Evolutionary conservation across 2,329 filamentous ascomycete species (phyloP), one percentile per base, ranked within the genome.

Genomic region (Epichloe sp.): DNA sequence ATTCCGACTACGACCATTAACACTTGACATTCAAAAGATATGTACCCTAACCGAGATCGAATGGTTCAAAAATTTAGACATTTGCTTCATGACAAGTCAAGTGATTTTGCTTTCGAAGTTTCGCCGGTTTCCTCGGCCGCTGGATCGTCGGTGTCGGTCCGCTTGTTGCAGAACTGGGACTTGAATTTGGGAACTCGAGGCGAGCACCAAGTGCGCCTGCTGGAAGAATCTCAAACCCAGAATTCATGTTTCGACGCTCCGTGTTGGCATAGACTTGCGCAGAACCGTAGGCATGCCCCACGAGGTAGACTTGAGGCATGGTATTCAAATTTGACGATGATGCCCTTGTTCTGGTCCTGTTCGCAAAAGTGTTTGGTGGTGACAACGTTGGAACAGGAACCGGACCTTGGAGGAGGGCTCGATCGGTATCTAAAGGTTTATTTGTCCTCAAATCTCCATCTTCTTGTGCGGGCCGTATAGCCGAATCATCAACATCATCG

Each of bases 201-300:
- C 48, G 40, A 11, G 23, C 38, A 10, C 52, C 55, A 2, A 56
- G 49, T 12, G 47, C 42, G 2, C 52, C 53, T 12, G 50, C 53
- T 6, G 56, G 54, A n/a, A 54, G 48, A 4, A 54, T 44, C 21
- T 56, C 55, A 26, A 57, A 55, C 21, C 52, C 54, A 35, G 49
- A 15, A 19, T 50, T 52, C 21, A 23, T 38, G 4, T 41, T 48
- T 40, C 54, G 42, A 35, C 38, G 48, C 17, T 38, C 47, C 17
- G 34, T 47, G 45, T 56, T 54, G 37, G 49, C 51, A 36, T 50
- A 57, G 19, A 53, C 52, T 19, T 49, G 49, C 21, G 52, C 54
- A n/a, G 52, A 47, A 34, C 54, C 54, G 41, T 55, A 52, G 2
- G 38, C 19, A 15, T 42, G 50, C 7, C 48, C 38, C 14, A 43